These are phyloP conservation scores for Breynia disticha DNA, from an alignment of 441 rosid genomes.

Conservation along the genomic window DNA sequence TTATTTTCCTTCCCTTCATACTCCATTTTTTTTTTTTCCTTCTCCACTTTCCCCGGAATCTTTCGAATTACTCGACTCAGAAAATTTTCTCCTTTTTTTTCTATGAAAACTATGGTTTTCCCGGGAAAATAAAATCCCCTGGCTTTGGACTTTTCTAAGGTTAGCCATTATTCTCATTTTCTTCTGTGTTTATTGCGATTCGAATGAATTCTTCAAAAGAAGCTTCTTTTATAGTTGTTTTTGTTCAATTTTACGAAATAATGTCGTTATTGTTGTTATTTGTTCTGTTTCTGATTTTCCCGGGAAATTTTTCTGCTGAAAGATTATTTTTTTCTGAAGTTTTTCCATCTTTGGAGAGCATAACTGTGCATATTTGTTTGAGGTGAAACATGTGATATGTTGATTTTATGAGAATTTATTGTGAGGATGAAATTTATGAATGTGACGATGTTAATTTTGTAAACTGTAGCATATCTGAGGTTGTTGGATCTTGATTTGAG, in stretches of 20 bases:
- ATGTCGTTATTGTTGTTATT: not conserved
- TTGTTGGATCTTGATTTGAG: conserved; percentile 11
- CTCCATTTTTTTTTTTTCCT: conserved; percentile 4
- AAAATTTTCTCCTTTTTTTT: not conserved
- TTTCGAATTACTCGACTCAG: conserved; percentile 5
- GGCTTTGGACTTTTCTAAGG: no score
- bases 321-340: not conserved
- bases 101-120: no score
- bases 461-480: conserved; percentile 5
- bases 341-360: not conserved
- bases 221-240: no score
- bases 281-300: not conserved
- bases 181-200: no score
- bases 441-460: no score
- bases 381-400: conserved; percentile 8
- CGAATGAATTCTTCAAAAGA: no score
- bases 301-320: not conserved
- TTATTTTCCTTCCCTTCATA: conserved; percentile 27
- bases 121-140: no score
- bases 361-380: conserved; percentile 1
- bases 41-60: conserved; percentile 23
- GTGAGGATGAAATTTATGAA: not conserved
- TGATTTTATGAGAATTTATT: conserved; percentile 18
- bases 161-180: no score
- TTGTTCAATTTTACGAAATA: not conserved